These are phyloP conservation scores for Solanum chaucha DNA, from an alignment of 257 asterid species.

Conservation along the genomic window DNA sequence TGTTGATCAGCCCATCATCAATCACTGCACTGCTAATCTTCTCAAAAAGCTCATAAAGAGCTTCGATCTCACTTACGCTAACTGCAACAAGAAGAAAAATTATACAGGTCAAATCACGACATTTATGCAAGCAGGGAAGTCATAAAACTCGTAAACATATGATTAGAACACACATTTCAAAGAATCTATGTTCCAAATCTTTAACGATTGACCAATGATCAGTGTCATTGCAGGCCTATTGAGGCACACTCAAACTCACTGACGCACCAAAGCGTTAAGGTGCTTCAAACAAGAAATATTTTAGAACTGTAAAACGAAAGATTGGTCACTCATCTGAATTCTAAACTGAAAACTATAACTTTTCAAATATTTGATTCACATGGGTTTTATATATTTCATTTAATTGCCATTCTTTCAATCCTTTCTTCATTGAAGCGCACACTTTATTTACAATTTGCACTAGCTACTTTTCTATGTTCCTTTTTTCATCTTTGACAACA, in stretches of 20 bases:
- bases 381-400: background rate
- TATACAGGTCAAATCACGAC: background rate
- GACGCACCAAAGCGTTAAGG: background rate
- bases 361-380: background rate
- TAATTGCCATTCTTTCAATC: background rate
- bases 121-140: background rate
- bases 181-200: background rate
- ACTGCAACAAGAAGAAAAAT: constrained; percentile 32
- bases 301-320: background rate
- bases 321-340: background rate
- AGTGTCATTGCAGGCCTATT: background rate
- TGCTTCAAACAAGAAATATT: background rate
- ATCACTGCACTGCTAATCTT: constrained; percentile 83
- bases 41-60: constrained; percentile 68
- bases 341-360: background rate
- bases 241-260: background rate
- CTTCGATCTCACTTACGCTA: constrained; percentile 82
- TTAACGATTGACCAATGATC: background rate
- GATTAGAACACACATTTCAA: background rate
- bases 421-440: background rate
- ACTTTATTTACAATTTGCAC: background rate
- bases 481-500: background rate
- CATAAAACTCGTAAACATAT: background rate
- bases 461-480: background rate
- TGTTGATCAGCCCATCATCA: constrained; percentile 78